Percentiles rank a stretch among this genome's conserved stretches.
phyloP scores from a whole-genome alignment of 441 rosid genomes.

The Manihot esculenta region DNA sequence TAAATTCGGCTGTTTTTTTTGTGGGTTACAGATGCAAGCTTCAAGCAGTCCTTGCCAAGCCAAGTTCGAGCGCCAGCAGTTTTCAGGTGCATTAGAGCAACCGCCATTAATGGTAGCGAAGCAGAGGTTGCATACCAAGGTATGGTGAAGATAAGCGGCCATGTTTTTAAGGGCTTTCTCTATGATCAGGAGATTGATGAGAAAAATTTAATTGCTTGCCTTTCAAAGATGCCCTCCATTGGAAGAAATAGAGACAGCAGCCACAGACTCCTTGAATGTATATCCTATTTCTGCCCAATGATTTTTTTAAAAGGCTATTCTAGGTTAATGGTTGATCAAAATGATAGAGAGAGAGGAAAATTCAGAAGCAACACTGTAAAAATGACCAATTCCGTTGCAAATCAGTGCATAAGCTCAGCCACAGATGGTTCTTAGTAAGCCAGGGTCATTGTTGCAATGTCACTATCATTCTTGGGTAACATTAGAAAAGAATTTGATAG shows the following conservation, averaged over 20 bases:
- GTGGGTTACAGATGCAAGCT: constrained; percentile 43
- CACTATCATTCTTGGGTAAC: background rate
- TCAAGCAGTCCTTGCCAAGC: constrained; percentile 64
- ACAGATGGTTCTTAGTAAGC: constrained; percentile 6
- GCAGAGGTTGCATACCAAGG: constrained; percentile 91
- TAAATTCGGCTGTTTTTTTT: background rate
- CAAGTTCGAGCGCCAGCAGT: constrained; percentile 79
- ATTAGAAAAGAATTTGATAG: background rate
- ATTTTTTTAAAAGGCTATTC: too few species aligned
- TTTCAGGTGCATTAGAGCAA: constrained; percentile 82
- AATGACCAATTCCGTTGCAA: too few species aligned
- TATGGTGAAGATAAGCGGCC: constrained; percentile 82
- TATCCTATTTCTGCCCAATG: too few species aligned
- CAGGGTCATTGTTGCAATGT: constrained; percentile 7
- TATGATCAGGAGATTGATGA: constrained; percentile 78
- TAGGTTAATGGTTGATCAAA: too few species aligned
- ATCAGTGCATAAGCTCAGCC: too few species aligned
- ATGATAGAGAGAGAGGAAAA: too few species aligned
- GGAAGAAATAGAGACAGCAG: too few species aligned
- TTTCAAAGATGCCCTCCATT: too few species aligned
- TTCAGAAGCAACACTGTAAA: too few species aligned
- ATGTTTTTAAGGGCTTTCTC: constrained; percentile 81
- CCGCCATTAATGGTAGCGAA: constrained; percentile 70
- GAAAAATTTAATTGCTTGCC: constrained; percentile 39
- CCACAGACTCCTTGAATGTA: constrained; percentile 26